Evolutionary conservation across 2,329 filamentous ascomycete genomes (phyloP).

Genomic region (Knufia petricola): DNA sequence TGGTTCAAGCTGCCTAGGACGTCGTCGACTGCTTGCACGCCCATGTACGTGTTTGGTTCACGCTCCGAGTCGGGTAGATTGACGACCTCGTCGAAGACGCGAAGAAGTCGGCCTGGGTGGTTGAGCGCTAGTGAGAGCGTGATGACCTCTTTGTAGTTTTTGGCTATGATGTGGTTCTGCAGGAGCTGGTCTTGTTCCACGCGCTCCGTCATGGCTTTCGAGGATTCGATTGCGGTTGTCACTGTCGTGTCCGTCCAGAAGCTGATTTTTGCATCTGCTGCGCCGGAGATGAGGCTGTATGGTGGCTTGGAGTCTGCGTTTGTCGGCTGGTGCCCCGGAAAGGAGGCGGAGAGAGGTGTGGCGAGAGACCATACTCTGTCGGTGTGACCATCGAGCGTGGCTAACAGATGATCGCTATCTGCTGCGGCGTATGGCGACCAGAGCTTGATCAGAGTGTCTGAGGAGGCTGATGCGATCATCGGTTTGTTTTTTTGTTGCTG

Average conservation of each 20-base stretch:
- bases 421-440: constrained; percentile 65
- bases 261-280: constrained; percentile 82
- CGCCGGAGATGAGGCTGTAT: constrained; percentile 75
- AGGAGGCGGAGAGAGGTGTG: constrained; percentile 37
- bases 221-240: constrained; percentile 64
- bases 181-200: constrained; percentile 92
- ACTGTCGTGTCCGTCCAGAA: constrained; percentile 93
- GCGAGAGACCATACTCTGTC: constrained; percentile 90
- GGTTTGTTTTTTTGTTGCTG: constrained; percentile 21
- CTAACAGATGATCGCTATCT: constrained; percentile 61
- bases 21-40: constrained; percentile 58
- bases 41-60: constrained; percentile 33
- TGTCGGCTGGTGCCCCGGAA: constrained; percentile 24
- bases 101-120: constrained; percentile 77
- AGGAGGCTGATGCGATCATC: constrained; percentile 68
- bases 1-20: constrained; percentile 71
- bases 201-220: constrained; percentile 63
- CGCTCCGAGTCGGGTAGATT: constrained; percentile 27
- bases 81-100: constrained; percentile 75
- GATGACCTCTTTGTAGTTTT: constrained; percentile 87
- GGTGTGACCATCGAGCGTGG: constrained; percentile 91
- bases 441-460: constrained; percentile 90
- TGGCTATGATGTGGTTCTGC: constrained; percentile 80
- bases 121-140: constrained; percentile 86
- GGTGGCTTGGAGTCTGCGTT: constrained; percentile 25